phyloP scores from a whole-genome alignment of 371 early-diverging fungal species.

The Mucor irregularis region DNA sequence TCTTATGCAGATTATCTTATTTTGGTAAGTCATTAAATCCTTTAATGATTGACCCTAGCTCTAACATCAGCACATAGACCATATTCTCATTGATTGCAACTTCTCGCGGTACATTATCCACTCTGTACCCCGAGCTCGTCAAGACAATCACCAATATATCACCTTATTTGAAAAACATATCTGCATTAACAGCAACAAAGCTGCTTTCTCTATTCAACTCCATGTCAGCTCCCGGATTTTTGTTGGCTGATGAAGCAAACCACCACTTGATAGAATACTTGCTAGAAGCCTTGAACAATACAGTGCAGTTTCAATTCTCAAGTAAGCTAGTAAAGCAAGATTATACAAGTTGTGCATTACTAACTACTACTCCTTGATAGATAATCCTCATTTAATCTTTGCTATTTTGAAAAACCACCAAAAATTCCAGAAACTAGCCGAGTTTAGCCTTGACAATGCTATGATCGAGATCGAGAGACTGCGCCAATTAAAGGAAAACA shows the following conservation, averaged over 20 bases:
- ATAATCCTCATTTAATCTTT: constrained; percentile 78
- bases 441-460: constrained; percentile 67
- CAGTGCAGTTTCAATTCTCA: constrained; percentile 79
- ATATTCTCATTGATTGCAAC: constrained; percentile 77
- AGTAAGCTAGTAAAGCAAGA: constrained; percentile 31
- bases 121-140: constrained; percentile 77
- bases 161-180: constrained; percentile 77
- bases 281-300: constrained; percentile 77
- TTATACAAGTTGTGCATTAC: not conserved
- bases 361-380: constrained; percentile 4
- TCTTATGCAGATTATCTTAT: constrained; percentile 87
- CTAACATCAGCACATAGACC: constrained; percentile 42
- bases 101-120: constrained; percentile 64
- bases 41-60: no score
- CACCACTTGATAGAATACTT: constrained; percentile 73
- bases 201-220: constrained; percentile 71
- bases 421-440: constrained; percentile 65
- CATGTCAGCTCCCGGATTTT: constrained; percentile 77
- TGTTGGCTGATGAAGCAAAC: constrained; percentile 77
- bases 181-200: constrained; percentile 71
- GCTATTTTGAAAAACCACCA: constrained; percentile 71
- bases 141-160: constrained; percentile 83
- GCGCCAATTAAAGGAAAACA: constrained; percentile 44
- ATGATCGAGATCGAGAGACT: constrained; percentile 58
- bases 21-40: no score